Percentiles rank a stretch among this genome's conserved stretches.
These are phyloP conservation scores for Poronia punctata DNA, from an alignment of 495 filamentous ascomycete genomes.

Conservation along the genomic window DNA sequence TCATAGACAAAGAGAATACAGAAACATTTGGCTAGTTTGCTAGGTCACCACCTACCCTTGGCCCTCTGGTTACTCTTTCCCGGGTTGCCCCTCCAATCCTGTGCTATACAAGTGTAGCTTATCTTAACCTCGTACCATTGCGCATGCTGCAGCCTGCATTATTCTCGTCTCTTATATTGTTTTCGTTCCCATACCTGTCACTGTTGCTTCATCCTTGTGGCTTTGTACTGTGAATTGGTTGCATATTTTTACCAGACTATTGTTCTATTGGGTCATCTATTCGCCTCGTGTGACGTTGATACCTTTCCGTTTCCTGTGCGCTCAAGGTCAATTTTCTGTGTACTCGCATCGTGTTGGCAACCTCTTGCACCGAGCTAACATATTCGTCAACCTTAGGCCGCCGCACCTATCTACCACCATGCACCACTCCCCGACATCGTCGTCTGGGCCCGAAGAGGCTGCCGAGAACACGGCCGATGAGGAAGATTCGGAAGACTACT, in stretches of 20 bases:
- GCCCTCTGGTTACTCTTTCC: conserved; percentile 2
- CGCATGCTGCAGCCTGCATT: too few relatives aligned
- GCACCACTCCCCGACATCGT: conserved; percentile 67
- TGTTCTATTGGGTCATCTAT: too few relatives aligned
- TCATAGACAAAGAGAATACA: conserved; percentile 5
- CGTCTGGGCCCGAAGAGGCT: conserved; percentile 76
- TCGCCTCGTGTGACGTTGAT: too few relatives aligned
- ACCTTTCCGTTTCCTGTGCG: conserved; percentile 3
- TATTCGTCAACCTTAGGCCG: conserved; percentile 19
- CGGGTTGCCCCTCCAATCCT: conserved; percentile 10
- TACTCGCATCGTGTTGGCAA: conserved; percentile 6
- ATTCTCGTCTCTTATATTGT: too few relatives aligned
- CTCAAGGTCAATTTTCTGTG: conserved; percentile 2
- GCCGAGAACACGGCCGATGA: conserved; percentile 93
- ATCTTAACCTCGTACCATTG: too few relatives aligned
- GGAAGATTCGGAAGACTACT: conserved; percentile 98
- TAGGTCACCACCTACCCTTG: too few relatives aligned
- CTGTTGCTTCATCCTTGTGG: too few relatives aligned
- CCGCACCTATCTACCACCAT: conserved; percentile 31
- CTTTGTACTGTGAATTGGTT: too few relatives aligned
- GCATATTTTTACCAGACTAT: too few relatives aligned
- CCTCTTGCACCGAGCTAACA: conserved; percentile 11
- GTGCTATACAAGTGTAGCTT: too few relatives aligned
- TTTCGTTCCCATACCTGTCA: too few relatives aligned
- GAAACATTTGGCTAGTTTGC: conserved; percentile 2